Evolutionary conservation across 192 early-diverging fungal genomes (phyloP).

Genomic region (Backusella australiensis): DNA sequence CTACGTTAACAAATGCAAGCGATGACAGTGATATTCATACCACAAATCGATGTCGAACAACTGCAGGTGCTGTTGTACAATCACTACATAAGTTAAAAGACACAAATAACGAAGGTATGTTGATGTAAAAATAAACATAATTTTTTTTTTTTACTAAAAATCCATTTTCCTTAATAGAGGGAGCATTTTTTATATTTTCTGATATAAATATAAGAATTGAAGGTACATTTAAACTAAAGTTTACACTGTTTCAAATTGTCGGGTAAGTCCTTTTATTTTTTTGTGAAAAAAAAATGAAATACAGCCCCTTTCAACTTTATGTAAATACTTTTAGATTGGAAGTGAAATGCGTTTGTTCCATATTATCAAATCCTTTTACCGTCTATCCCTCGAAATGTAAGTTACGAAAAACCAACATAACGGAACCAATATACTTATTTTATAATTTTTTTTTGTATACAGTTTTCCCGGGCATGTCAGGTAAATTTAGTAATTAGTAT

Average conservation of each 20-base stretch:
- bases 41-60: constrained; percentile 46
- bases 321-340: background rate
- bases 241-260: constrained; percentile 88
- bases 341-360: background rate
- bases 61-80: constrained; percentile 87
- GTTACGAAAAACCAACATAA: background rate
- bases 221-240: constrained; percentile 78
- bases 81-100: constrained; percentile 88
- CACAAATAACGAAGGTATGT: constrained; percentile 59
- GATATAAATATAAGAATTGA: constrained; percentile 91
- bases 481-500: constrained; percentile 3
- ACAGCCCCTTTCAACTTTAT: too few relatives aligned
- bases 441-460: background rate
- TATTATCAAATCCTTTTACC: constrained; percentile 4
- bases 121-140: too few relatives aligned
- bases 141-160: background rate
- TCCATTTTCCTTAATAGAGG: constrained; percentile 44
- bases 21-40: background rate
- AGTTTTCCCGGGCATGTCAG: constrained; percentile 16
- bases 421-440: background rate
- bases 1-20: background rate
- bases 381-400: constrained; percentile 12
- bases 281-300: background rate
- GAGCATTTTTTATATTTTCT: constrained; percentile 93
- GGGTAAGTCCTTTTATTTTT: constrained; percentile 41